phyloP scores from a whole-genome alignment of 768 basidiomycete genomes.

The Xerocomellus chrysenteron region DNA sequence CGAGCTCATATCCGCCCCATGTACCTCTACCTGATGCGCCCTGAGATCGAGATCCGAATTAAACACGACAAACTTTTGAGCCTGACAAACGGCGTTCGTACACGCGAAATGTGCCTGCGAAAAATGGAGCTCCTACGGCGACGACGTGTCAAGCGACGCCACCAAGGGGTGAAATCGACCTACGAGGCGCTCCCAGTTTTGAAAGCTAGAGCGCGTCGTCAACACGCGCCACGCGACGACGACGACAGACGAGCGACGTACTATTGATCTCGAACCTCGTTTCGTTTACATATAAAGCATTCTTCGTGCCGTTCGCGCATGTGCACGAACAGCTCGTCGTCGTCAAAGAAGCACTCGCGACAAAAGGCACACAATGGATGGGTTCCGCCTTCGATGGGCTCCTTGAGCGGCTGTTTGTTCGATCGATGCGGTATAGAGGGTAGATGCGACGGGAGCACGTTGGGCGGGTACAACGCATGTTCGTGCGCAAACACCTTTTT shows the following conservation, averaged over 20 bases:
- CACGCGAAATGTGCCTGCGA: constrained; percentile 78
- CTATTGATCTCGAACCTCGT: constrained; percentile 83
- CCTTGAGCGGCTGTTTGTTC: constrained; percentile 43
- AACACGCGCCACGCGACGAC: background rate
- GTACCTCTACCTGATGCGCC: constrained; percentile 86
- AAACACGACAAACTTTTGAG: constrained; percentile 94
- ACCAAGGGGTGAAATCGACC: constrained; percentile 23
- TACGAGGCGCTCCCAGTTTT: constrained; percentile 75
- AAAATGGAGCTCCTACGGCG: constrained; percentile 69
- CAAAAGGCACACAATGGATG: constrained; percentile 89
- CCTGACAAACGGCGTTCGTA: constrained; percentile 66
- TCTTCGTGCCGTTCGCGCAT: constrained; percentile 95
- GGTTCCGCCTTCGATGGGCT: constrained; percentile 65
- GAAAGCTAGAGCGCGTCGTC: constrained; percentile 51
- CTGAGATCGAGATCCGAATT: constrained; percentile 82
- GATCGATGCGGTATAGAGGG: constrained; percentile 60
- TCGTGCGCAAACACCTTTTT: constrained; percentile 98
- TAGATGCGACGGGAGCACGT: constrained; percentile 67
- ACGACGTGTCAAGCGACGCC: background rate
- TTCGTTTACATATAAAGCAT: constrained; percentile 90
- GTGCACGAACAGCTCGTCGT: constrained; percentile 90
- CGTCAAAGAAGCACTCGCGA: constrained; percentile 88
- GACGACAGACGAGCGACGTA: constrained; percentile 41
- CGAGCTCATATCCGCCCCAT: constrained; percentile 70
- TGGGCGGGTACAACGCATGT: constrained; percentile 76